These are phyloP conservation scores for Morella rubra DNA, from an alignment of 306 rosid genomes.

Conservation along the genomic window DNA sequence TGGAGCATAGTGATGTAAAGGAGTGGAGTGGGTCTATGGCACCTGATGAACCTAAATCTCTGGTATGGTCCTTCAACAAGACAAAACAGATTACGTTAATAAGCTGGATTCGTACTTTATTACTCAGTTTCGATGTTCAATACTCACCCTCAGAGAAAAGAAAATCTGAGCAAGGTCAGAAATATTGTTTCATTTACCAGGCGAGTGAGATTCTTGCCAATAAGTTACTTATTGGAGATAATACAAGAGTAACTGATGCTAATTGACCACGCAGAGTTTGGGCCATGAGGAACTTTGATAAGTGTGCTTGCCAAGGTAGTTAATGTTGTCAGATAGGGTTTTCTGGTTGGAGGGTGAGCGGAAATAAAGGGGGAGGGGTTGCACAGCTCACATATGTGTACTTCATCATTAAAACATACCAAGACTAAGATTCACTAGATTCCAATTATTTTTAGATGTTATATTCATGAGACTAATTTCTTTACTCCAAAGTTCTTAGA, in stretches of 20 bases:
- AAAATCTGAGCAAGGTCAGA: no score
- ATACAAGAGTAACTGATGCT: neutral
- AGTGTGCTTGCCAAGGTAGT: neutral
- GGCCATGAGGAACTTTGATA: neutral
- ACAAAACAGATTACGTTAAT: neutral
- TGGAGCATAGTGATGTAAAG: slow-evolving; percentile 26
- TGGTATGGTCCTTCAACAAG: slow-evolving; percentile 39
- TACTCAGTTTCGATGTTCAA: neutral
- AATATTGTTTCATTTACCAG: neutral
- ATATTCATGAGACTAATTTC: neutral
- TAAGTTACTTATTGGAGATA: neutral
- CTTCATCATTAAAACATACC: neutral
- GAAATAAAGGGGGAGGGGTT: neutral
- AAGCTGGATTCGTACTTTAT: neutral
- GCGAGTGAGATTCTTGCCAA: neutral
- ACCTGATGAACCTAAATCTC: slow-evolving; percentile 34
- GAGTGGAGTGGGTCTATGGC: slow-evolving; percentile 29
- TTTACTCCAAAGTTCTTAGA: neutral
- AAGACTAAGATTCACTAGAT: neutral
- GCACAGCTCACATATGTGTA: neutral
- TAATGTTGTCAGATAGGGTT: neutral
- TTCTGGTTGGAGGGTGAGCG: neutral
- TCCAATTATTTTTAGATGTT: neutral
- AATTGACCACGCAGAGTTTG: neutral
- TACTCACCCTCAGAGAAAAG: no score